Evolutionary conservation across 345 rosid species (phyloP).

Genomic region (Heritiera fomes): DNA sequence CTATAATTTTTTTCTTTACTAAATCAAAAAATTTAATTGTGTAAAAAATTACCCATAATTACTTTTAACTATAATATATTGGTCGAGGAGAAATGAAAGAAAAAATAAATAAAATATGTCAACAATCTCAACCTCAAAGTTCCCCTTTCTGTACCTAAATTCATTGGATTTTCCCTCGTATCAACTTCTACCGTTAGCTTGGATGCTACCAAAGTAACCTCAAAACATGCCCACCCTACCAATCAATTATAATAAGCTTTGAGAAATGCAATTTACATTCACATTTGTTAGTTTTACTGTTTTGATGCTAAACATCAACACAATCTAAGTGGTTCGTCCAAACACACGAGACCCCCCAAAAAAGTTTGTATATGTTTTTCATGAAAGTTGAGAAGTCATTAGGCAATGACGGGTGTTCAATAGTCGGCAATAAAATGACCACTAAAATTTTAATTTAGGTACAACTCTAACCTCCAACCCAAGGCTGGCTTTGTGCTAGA

Average conservation of each 20-base stretch:
- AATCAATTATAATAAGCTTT: neutral
- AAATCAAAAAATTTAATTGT: too few species aligned
- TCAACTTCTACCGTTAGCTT: neutral
- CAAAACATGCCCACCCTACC: too few species aligned
- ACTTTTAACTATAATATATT: too few species aligned
- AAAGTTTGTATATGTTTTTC: neutral
- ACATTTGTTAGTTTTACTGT: slow-evolving; percentile 21
- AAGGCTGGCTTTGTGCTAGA: neutral
- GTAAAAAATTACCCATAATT: too few species aligned
- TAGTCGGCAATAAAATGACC: neutral
- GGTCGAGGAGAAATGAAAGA: neutral
- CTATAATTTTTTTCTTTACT: too few species aligned
- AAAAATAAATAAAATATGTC: neutral
- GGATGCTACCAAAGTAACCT: slow-evolving; percentile 9
- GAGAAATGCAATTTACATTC: neutral
- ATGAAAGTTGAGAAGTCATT: slow-evolving; percentile 31
- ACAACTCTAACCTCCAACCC: neutral
- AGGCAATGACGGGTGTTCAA: neutral
- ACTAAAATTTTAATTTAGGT: neutral
- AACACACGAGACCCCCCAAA: neutral
- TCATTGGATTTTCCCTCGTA: neutral
- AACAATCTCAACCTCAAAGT: slow-evolving; percentile 1
- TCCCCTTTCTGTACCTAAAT: slow-evolving; percentile 20
- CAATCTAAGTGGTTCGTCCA: neutral
- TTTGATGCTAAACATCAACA: slow-evolving; percentile 22